phyloP scores from a whole-genome alignment of 768 basidiomycete species.

The Thelephora aurantiotincta region DNA sequence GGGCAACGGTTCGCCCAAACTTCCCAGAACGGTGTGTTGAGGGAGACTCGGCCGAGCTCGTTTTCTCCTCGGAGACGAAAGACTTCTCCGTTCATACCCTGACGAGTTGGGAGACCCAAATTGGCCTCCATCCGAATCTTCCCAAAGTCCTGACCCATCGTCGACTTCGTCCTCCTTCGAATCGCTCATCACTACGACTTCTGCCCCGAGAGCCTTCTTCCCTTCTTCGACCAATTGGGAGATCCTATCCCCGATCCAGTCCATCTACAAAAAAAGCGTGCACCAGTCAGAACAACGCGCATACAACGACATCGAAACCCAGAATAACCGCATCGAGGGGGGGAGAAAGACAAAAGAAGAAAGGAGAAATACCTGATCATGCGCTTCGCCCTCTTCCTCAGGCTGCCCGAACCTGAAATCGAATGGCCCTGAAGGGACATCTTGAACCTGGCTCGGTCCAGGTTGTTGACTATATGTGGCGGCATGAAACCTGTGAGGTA shows the following conservation, averaged over 20 bases:
- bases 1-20: constrained; percentile 1
- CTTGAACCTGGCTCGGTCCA: constrained; percentile 1
- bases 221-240: constrained; percentile 64
- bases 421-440: neutral
- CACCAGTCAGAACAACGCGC: neutral
- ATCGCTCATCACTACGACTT: constrained; percentile 69
- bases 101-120: neutral
- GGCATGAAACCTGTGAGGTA: neutral
- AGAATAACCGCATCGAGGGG: neutral
- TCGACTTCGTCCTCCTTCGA: constrained; percentile 63
- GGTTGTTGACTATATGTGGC: constrained; percentile 6
- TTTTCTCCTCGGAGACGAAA: constrained; percentile 8
- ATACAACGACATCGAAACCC: neutral
- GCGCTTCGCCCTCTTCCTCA: constrained; percentile 24
- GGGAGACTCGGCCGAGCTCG: constrained; percentile 17
- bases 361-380: constrained; percentile 26
- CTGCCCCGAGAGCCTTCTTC: constrained; percentile 59
- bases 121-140: constrained; percentile 34
- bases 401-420: neutral
- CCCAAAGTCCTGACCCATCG: constrained; percentile 64
- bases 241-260: constrained; percentile 68
- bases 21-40: constrained; percentile 17
- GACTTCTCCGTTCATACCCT: neutral
- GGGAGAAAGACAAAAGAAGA: neutral
- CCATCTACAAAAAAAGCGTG: constrained; percentile 36